A percentile compares a stretch with the other conserved stretches of the same genome.
Conservation (phyloP, 768 basidiomycete genomes). For the Cyclocybe cylindracea region DNA sequence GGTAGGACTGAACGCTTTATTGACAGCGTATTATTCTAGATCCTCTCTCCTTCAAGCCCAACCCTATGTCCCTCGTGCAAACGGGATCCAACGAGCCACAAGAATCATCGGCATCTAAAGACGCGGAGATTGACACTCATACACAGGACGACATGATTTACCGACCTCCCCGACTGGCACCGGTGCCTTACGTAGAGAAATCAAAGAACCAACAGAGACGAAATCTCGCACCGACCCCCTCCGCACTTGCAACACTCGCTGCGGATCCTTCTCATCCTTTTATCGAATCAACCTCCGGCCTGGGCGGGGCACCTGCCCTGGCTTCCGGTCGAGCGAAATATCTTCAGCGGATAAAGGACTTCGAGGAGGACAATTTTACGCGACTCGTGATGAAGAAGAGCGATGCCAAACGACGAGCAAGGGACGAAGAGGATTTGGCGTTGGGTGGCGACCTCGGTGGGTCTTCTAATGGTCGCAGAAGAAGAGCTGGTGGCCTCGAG, state of each 20-base stretch:
- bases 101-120: conserved; percentile 31
- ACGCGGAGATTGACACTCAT: conserved; percentile 16
- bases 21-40: conserved; percentile 46
- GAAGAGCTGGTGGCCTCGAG: conserved; percentile 69
- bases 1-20: conserved; percentile 1
- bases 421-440: conserved; percentile 88
- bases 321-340: conserved; percentile 73
- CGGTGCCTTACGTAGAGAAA: conserved; percentile 74
- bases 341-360: conserved; percentile 78
- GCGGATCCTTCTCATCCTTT: conserved; percentile 72
- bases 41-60: conserved; percentile 90
- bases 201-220: conserved; percentile 49
- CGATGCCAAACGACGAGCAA: conserved; percentile 66
- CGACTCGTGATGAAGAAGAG: conserved; percentile 89
- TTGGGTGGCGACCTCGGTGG: conserved; percentile 68
- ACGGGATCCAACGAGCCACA: conserved; percentile 35
- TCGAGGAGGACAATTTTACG: conserved; percentile 94
- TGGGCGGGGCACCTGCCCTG: conserved; percentile 61
- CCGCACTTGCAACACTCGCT: conserved; percentile 63
- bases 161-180: conserved; percentile 85
- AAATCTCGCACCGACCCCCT: conserved; percentile 59
- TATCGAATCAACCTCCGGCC: conserved; percentile 70
- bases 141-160: conserved; percentile 56
- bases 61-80: conserved; percentile 71
- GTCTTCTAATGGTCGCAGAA: conserved; percentile 40